Evolutionary conservation across 768 basidiomycete genomes (phyloP).

Genomic region (Cystoderma amianthinum): DNA sequence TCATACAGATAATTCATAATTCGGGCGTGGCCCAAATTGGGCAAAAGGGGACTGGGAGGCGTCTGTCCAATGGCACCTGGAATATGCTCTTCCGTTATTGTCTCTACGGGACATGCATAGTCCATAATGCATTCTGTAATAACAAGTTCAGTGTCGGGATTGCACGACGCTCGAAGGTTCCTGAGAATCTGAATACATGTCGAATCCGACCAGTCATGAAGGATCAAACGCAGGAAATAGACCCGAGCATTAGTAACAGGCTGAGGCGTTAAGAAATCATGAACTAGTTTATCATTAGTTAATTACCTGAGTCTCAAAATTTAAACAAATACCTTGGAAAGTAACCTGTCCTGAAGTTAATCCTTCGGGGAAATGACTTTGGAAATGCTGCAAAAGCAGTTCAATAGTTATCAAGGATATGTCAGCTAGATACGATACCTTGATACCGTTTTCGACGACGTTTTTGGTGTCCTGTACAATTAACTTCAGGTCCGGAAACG

Average conservation of each 20-base stretch:
- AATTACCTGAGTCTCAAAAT: constrained; percentile 1
- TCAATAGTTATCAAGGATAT: not conserved
- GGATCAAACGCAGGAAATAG: constrained; percentile 65
- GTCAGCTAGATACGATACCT: constrained; percentile 34
- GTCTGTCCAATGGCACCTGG: constrained; percentile 47
- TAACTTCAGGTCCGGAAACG: constrained; percentile 34
- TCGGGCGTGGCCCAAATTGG: constrained; percentile 70
- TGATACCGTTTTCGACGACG: constrained; percentile 45
- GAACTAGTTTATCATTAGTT: constrained; percentile 44
- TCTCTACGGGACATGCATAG: constrained; percentile 56
- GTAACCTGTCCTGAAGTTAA: constrained; percentile 43
- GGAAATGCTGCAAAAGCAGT: constrained; percentile 38
- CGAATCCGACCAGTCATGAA: constrained; percentile 76
- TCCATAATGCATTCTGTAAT: constrained; percentile 67
- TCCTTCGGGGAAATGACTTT: constrained; percentile 47
- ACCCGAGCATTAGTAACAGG: constrained; percentile 46
- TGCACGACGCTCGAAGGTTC: constrained; percentile 36
- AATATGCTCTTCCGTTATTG: constrained; percentile 25
- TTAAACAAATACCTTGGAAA: constrained; percentile 39
- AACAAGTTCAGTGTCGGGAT: constrained; percentile 53
- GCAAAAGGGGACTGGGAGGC: constrained; percentile 54
- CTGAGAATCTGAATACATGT: constrained; percentile 41
- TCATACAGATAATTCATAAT: constrained; percentile 69
- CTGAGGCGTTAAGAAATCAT: constrained; percentile 74
- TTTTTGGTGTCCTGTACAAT: constrained; percentile 57